Conservation (phyloP, 345 rosid genomes). For the Sisymbrium irio region DNA sequence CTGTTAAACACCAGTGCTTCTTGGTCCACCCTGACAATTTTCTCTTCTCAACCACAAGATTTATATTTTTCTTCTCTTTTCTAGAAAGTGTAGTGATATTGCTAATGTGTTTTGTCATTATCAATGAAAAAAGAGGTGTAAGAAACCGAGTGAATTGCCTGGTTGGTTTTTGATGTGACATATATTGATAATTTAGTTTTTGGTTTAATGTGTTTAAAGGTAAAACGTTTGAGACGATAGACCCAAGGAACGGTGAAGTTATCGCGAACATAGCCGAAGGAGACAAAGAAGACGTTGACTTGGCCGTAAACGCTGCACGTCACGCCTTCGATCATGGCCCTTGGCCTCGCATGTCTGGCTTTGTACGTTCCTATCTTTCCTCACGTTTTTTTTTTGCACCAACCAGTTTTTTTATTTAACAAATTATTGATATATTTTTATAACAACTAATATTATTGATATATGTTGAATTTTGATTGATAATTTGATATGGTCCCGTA, state of each 20-base stretch:
- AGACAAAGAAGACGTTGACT: slow-evolving; percentile 52
- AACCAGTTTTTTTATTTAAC: neutral
- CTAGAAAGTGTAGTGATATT: neutral
- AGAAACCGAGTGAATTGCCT: neutral
- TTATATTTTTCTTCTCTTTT: neutral
- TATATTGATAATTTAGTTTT: neutral
- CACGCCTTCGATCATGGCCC: slow-evolving; percentile 64
- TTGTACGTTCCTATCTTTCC: slow-evolving; percentile 36
- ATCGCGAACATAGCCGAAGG: slow-evolving; percentile 51
- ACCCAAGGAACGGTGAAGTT: slow-evolving; percentile 53
- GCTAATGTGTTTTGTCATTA: slow-evolving; percentile 15
- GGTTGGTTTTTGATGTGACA: slow-evolving; percentile 3
- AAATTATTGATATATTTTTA: neutral
- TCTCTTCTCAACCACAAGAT: slow-evolving; percentile 6
- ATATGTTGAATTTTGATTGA: neutral
- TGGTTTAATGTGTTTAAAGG: slow-evolving; percentile 35
- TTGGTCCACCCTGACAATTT: slow-evolving; percentile 17
- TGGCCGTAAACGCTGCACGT: slow-evolving; percentile 66
- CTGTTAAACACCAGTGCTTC: neutral
- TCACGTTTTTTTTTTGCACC: neutral
- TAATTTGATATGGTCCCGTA: slow-evolving; percentile 25
- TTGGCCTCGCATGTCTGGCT: slow-evolving; percentile 66
- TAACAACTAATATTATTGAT: neutral
- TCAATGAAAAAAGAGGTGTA: neutral
- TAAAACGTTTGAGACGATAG: slow-evolving; percentile 53